A percentile compares a stretch with the other conserved stretches of the same genome.
Conservation (phyloP, 2,329 filamentous ascomycete species). For the Leptographium wingfieldii region DNA sequence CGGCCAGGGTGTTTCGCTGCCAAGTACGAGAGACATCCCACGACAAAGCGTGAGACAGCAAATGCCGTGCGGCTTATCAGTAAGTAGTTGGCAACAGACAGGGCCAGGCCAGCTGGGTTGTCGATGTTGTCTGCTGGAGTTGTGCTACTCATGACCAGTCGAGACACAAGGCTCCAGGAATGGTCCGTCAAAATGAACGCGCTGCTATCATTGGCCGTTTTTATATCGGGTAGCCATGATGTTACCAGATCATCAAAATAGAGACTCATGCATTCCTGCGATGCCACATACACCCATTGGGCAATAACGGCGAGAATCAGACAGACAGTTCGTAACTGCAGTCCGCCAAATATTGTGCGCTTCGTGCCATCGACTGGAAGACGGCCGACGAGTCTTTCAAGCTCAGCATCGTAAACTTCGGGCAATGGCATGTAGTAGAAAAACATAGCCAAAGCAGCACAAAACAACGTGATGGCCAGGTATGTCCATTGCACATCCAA, state of each 20-base stretch:
- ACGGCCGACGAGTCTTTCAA: constrained; percentile 33
- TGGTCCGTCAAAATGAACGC: no score
- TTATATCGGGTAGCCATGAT: constrained; percentile 18
- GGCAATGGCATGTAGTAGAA: constrained; percentile 58
- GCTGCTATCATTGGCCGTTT: no score
- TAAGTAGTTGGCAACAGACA: constrained; percentile 52
- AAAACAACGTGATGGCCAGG: constrained; percentile 65
- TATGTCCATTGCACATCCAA: constrained; percentile 77
- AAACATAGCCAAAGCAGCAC: constrained; percentile 55
- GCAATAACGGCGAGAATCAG: constrained; percentile 61
- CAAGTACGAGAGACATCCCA: constrained; percentile 50
- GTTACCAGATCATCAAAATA: constrained; percentile 43
- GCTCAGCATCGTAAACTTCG: constrained; percentile 43
- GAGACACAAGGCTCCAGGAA: background rate
- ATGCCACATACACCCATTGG: constrained; percentile 69
- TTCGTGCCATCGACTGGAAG: constrained; percentile 39
- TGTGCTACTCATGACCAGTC: constrained; percentile 20
- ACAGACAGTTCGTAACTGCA: constrained; percentile 41
- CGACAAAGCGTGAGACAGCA: constrained; percentile 58
- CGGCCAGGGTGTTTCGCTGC: constrained; percentile 26
- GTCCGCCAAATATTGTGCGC: constrained; percentile 29
- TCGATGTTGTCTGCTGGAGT: constrained; percentile 13
- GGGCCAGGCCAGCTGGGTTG: constrained; percentile 29
- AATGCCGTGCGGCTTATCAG: constrained; percentile 63
- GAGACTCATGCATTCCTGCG: constrained; percentile 54